Conservation (phyloP, 495 filamentous ascomycete genomes). For the Neurospora cerealis region DNA sequence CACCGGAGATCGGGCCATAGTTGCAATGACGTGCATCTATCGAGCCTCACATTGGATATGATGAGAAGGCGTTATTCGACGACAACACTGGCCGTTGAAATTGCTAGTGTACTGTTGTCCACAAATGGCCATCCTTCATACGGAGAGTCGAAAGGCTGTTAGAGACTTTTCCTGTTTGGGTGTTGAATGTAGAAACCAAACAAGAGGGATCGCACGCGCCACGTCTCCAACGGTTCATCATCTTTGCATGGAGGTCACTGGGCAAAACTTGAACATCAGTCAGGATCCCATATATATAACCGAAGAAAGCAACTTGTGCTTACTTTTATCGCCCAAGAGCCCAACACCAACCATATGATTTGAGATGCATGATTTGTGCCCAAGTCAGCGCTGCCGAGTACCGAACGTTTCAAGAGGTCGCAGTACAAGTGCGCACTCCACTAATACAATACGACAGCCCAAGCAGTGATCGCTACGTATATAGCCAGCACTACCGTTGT, state of each 20-base stretch:
- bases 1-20: background rate
- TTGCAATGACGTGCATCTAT: background rate
- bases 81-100: background rate
- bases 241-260: background rate
- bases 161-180: background rate
- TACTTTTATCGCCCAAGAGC: background rate
- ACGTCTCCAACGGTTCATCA: background rate
- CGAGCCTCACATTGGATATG: background rate
- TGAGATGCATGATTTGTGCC: background rate
- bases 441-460: background rate
- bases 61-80: background rate
- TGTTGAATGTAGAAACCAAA: background rate
- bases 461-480: background rate
- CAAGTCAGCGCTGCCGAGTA: background rate
- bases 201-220: background rate
- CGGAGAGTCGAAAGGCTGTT: background rate
- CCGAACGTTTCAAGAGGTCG: background rate
- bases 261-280: background rate
- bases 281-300: background rate
- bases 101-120: background rate
- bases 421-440: background rate
- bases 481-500: background rate
- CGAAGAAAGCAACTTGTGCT: background rate
- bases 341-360: background rate
- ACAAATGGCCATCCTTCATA: background rate